Evolutionary conservation across 805 yeast genomes (phyloP).

Genomic region (Candida railenensis): DNA sequence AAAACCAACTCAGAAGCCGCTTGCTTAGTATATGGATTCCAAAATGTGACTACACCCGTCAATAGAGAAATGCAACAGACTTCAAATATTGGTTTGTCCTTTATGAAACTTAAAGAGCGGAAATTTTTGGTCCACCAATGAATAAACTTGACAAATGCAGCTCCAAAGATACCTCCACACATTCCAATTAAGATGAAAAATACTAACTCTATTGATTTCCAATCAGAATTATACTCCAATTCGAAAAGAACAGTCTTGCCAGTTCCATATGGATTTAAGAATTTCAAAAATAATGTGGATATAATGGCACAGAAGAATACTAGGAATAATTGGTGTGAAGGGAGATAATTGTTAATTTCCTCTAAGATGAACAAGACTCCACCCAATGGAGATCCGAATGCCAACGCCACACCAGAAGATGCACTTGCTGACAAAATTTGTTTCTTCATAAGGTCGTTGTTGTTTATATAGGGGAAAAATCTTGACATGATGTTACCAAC

Average conservation of each 20-base stretch:
- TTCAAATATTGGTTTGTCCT: conserved; percentile 41
- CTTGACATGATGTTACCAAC: conserved; percentile 56
- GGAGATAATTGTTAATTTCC: conserved; percentile 55
- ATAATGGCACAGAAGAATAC: conserved; percentile 56
- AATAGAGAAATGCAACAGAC: conserved; percentile 43
- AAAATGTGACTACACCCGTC: conserved; percentile 48
- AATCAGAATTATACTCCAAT: conserved; percentile 48
- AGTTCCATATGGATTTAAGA: conserved; percentile 58
- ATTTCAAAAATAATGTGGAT: conserved; percentile 50
- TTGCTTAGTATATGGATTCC: conserved; percentile 48
- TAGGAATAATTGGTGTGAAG: conserved; percentile 53
- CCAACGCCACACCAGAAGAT: conserved; percentile 58
- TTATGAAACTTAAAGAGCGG: conserved; percentile 29
- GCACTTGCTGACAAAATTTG: conserved; percentile 58
- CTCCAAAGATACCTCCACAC: conserved; percentile 56
- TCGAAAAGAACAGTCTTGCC: conserved; percentile 58
- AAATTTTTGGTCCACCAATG: conserved; percentile 46
- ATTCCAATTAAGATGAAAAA: conserved; percentile 48
- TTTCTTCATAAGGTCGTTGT: conserved; percentile 50
- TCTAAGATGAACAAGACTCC: conserved; percentile 58
- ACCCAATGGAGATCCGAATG: conserved; percentile 61
- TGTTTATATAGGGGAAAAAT: conserved; percentile 41
- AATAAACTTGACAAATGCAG: conserved; percentile 45
- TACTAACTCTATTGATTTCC: conserved; percentile 49
- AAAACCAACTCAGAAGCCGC: conserved; percentile 49